Conservation (phyloP, 179 eudicot genomes). For the Corrigiola litoralis region DNA sequence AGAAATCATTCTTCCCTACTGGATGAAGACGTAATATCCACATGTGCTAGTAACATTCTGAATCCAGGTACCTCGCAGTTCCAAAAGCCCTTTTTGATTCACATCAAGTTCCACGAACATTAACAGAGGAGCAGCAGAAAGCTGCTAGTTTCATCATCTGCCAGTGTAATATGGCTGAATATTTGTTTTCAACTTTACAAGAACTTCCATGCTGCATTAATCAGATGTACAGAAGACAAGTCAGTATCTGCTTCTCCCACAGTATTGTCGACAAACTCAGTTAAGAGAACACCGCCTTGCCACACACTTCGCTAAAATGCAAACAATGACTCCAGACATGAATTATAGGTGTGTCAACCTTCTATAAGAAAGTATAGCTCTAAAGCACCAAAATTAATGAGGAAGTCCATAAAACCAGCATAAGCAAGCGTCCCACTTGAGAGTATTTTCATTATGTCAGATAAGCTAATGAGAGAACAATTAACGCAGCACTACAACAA, state of each 20-base stretch:
- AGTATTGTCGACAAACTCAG: too few relatives aligned
- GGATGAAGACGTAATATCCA: slow-evolving; percentile 33
- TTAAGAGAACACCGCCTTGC: too few relatives aligned
- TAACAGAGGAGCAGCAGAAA: slow-evolving; percentile 4
- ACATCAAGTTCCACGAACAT: neutral
- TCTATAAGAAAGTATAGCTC: too few relatives aligned
- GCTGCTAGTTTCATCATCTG: slow-evolving; percentile 2
- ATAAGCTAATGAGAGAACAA: too few relatives aligned
- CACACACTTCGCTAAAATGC: too few relatives aligned
- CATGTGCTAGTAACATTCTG: slow-evolving; percentile 23
- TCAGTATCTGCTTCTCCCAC: neutral
- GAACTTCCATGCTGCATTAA: slow-evolving; percentile 48
- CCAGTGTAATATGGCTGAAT: neutral
- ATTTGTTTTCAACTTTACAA: slow-evolving; percentile 24
- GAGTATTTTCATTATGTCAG: too few relatives aligned
- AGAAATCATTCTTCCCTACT: slow-evolving; percentile 6
- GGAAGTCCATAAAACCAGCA: too few relatives aligned
- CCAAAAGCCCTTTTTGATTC: slow-evolving; percentile 1
- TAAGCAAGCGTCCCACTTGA: too few relatives aligned
- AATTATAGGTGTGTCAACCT: too few relatives aligned
- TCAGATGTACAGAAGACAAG: neutral
- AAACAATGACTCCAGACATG: too few relatives aligned
- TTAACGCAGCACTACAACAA: too few relatives aligned
- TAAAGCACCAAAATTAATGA: too few relatives aligned
- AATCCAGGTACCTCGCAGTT: slow-evolving; percentile 7